Evolutionary conservation across 805 yeast genomes (phyloP).

Genomic region (Yarrowia keelungensis): DNA sequence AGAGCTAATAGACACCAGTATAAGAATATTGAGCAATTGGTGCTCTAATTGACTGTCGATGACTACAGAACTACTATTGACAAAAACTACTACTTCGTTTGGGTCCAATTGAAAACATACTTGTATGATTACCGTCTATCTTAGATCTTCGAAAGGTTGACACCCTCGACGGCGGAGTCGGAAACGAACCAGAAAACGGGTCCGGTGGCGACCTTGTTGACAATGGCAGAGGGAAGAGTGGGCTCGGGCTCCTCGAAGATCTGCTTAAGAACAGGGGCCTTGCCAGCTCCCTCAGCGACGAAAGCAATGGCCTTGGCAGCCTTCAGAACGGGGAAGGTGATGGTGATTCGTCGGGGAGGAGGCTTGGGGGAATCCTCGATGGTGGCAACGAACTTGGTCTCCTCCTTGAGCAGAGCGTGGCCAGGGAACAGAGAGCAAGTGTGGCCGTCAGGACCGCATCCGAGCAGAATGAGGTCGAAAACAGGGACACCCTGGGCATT

Average conservation of each 20-base stretch:
- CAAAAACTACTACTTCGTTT: no score
- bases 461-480: constrained; percentile 74
- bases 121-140: no score
- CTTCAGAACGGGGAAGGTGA: constrained; percentile 78
- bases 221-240: constrained; percentile 70
- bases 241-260: constrained; percentile 61
- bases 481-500: constrained; percentile 53
- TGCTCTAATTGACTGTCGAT: no score
- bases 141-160: constrained; percentile 46
- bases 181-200: constrained; percentile 85
- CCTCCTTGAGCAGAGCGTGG: constrained; percentile 69
- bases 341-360: constrained; percentile 88
- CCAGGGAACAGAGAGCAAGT: constrained; percentile 93
- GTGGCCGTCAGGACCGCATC: constrained; percentile 97
- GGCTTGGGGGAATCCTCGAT: constrained; percentile 90
- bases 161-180: constrained; percentile 74
- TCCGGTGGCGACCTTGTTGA: constrained; percentile 62
- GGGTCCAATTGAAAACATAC: no score
- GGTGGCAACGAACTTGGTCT: constrained; percentile 60
- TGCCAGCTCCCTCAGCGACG: constrained; percentile 89
- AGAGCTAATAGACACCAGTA: no score
- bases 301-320: constrained; percentile 66
- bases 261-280: constrained; percentile 72
- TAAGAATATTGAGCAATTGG: no score
- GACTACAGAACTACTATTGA: no score